A percentile compares a stretch with the other conserved stretches of the same genome.
These are phyloP conservation scores for Metarhizium album DNA, from an alignment of 2,329 filamentous ascomycete genomes.

Conservation along the genomic window DNA sequence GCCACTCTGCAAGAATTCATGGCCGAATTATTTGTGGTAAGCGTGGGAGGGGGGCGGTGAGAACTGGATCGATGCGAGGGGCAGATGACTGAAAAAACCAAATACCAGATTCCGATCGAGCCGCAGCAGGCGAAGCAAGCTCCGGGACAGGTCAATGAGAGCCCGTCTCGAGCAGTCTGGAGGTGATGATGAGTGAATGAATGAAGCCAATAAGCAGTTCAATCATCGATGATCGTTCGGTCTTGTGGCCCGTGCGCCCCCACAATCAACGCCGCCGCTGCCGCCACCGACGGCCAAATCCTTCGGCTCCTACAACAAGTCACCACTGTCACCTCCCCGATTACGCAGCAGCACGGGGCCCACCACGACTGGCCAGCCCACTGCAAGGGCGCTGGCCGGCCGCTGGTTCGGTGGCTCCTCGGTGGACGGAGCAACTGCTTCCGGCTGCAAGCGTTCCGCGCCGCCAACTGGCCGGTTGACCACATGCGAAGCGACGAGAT, in stretches of 20 bases:
- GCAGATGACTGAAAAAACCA: slow-evolving; percentile 1
- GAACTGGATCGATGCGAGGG: not conserved
- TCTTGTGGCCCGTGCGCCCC: not conserved
- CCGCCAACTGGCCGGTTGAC: not conserved
- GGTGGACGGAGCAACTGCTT: slow-evolving; percentile 6
- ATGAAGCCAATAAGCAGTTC: too few relatives aligned
- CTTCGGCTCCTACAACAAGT: not conserved
- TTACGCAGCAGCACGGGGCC: not conserved
- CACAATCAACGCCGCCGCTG: not conserved
- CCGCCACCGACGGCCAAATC: not conserved
- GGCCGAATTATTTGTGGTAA: not conserved
- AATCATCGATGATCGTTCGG: too few relatives aligned
- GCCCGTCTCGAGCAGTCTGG: too few relatives aligned
- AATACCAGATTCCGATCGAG: not conserved
- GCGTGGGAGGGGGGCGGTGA: not conserved
- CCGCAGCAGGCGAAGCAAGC: not conserved
- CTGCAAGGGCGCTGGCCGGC: too few relatives aligned
- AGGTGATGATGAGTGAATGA: not conserved
- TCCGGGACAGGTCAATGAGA: not conserved
- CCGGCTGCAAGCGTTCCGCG: not conserved
- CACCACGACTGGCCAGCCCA: not conserved
- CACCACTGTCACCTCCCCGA: not conserved
- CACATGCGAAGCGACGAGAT: slow-evolving; percentile 17
- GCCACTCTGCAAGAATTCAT: slow-evolving; percentile 23
- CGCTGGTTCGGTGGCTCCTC: not conserved